phyloP scores from a whole-genome alignment of 2,329 filamentous ascomycete genomes.

The Aspergillus sp. region DNA sequence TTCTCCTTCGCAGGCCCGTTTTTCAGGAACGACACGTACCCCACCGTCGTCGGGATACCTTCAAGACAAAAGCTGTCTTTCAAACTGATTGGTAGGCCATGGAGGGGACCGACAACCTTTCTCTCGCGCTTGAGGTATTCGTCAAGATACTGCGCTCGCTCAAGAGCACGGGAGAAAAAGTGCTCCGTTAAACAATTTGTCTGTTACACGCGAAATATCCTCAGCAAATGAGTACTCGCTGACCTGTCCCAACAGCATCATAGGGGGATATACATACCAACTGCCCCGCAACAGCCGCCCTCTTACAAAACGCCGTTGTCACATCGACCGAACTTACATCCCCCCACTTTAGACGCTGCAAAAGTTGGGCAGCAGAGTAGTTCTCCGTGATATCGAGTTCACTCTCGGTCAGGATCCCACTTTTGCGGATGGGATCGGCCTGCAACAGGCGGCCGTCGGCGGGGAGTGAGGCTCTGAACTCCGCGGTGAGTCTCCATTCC shows the following conservation, averaged over 20 bases:
- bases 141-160: conserved; percentile 56
- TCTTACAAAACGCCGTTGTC: conserved; percentile 51
- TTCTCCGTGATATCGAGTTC: conserved; percentile 56
- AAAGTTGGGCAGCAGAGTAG: conserved; percentile 42
- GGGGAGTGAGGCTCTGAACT: conserved; percentile 14
- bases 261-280: conserved; percentile 15
- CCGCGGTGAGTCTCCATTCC: conserved; percentile 36
- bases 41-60: conserved; percentile 59
- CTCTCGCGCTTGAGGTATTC: conserved; percentile 45
- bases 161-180: conserved; percentile 56
- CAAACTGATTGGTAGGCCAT: conserved; percentile 64
- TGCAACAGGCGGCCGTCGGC: conserved; percentile 8
- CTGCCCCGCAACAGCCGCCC: conserved; percentile 40
- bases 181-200: conserved; percentile 59
- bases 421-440: conserved; percentile 3
- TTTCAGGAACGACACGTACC: conserved; percentile 63
- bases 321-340: conserved; percentile 47
- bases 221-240: neutral
- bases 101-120: conserved; percentile 60
- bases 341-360: conserved; percentile 31
- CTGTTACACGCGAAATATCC: neutral
- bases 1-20: conserved; percentile 58
- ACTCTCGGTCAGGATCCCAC: conserved; percentile 49
- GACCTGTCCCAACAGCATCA: neutral
- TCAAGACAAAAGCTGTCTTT: conserved; percentile 54